These are phyloP conservation scores for Phytophthora capsici DNA, from an alignment of 352 stramenopile genomes.

Conservation along the genomic window DNA sequence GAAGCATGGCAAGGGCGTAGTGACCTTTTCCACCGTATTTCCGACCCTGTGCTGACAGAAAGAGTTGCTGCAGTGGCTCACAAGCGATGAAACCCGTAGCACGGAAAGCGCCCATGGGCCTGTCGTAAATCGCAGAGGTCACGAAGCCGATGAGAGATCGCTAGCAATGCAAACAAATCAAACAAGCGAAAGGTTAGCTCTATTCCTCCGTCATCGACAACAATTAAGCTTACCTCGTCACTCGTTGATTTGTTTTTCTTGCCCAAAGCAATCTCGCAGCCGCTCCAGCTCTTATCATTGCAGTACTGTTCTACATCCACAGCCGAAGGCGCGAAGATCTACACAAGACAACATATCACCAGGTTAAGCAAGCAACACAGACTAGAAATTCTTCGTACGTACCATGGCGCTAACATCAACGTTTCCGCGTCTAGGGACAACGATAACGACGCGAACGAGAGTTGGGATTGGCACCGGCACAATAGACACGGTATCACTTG, in stretches of 20 bases:
- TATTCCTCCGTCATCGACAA: not conserved
- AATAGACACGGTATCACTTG: constrained; percentile 6
- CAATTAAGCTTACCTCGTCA: constrained; percentile 23
- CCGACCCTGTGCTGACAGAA: constrained; percentile 33
- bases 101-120: constrained; percentile 69
- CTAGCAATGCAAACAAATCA: constrained; percentile 31
- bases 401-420: constrained; percentile 74
- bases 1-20: constrained; percentile 54
- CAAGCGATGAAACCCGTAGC: constrained; percentile 71
- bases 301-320: constrained; percentile 35
- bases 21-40: constrained; percentile 15
- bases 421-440: constrained; percentile 61
- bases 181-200: constrained; percentile 6
- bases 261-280: constrained; percentile 25
- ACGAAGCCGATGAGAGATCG: constrained; percentile 63
- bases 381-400: constrained; percentile 11
- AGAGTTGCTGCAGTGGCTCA: constrained; percentile 65
- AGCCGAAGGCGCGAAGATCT: constrained; percentile 46
- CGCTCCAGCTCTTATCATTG: constrained; percentile 45
- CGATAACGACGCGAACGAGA: constrained; percentile 66
- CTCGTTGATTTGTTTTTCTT: constrained; percentile 22
- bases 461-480: constrained; percentile 72
- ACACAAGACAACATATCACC: constrained; percentile 1
- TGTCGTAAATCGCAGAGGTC: constrained; percentile 82
- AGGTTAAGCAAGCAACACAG: not conserved